Base-by-base conservation (phyloP, 1,139 yeast species). In the Zygosaccharomyces sapae region DNA sequence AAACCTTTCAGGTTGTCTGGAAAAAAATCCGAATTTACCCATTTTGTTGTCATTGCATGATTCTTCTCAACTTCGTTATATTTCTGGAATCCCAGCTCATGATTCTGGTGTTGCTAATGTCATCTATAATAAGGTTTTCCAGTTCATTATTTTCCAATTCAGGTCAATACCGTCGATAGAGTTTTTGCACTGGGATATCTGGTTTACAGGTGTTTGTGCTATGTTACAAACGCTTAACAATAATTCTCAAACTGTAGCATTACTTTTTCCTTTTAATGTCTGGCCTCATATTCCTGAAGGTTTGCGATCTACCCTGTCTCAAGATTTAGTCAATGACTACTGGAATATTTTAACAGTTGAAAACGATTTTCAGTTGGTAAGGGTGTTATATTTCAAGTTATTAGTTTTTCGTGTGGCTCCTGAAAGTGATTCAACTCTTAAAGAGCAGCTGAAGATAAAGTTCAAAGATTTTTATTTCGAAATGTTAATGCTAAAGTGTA, bases 61-160 rank as follows among this genome's bases (percentile, higher is more conserved):
- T 45, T 29, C 40, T 7, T 39, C 46, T 3, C 60, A 56, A 40
- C 45, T 65, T n/a, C 43, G 49, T 27, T 48, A 47, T 6, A 50
- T 62, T 9, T 50, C 54, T 2, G 55, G 44, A 18, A 53, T 59
- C 9, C 54, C 66, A n/a, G 65, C 67, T n/a, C 57, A 63, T 45
- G 66, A 65, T 44, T 51, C 50, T 12, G 43, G 46, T 33, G 38
- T 55, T 29, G 62, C 65, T 1, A 62, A 58, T 37, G 48, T 63
- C 22, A 45, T 63, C n/a, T 63, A 55, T 44, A 62, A 65, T 43
- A 59, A 62, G 43, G 33, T 61, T 5, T 41, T 65, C 5, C 59
- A 57, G 31, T 54, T 51, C 38, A 50, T 61, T 12, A 33, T 56
- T 9, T 55, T 57, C 19, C 56, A 55, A 24, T 59, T 55, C 42